These are phyloP conservation scores for Debaryomyces maramus DNA, from an alignment of 805 yeast species.

Conservation along the genomic window DNA sequence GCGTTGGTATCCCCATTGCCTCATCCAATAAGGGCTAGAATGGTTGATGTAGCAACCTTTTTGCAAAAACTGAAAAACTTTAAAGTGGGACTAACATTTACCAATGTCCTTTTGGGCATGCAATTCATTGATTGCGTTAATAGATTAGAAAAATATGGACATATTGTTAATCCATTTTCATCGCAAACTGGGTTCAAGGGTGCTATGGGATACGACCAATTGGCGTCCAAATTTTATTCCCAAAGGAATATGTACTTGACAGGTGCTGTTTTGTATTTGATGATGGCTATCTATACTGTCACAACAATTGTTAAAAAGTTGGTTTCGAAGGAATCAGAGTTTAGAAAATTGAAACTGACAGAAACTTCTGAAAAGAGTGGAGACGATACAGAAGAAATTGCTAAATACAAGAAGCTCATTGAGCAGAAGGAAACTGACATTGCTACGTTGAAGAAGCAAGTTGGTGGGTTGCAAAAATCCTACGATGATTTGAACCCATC, in stretches of 20 bases:
- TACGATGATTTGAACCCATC: slow-evolving; percentile 41
- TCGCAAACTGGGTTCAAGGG: slow-evolving; percentile 8
- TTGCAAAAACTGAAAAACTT: slow-evolving; percentile 40
- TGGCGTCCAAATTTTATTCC: slow-evolving; percentile 61
- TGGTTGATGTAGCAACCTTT: slow-evolving; percentile 37
- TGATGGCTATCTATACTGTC: slow-evolving; percentile 54
- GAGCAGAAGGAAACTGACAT: slow-evolving; percentile 44
- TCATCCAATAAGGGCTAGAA: slow-evolving; percentile 41
- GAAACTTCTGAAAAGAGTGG: slow-evolving; percentile 12
- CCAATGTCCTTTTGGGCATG: slow-evolving; percentile 43
- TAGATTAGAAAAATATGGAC: slow-evolving; percentile 31
- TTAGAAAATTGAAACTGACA: slow-evolving; percentile 19
- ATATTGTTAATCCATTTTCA: slow-evolving; percentile 20
- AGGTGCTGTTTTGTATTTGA: slow-evolving; percentile 61
- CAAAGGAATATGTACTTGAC: slow-evolving; percentile 64
- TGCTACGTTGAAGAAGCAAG: slow-evolving; percentile 49
- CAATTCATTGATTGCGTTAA: slow-evolving; percentile 57
- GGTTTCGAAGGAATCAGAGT: slow-evolving; percentile 43
- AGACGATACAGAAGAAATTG: slow-evolving; percentile 27
- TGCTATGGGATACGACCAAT: slow-evolving; percentile 45
- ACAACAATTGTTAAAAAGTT: slow-evolving; percentile 52
- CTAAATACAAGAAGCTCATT: slow-evolving; percentile 36
- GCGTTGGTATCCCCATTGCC: slow-evolving; percentile 59
- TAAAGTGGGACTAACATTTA: slow-evolving; percentile 45
- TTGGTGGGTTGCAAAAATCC: slow-evolving; percentile 49